A percentile compares a stretch with the other conserved stretches of the same genome.
These are phyloP conservation scores for Phlebiopsis flavidoalba DNA, from an alignment of 768 basidiomycete species.

Conservation along the genomic window DNA sequence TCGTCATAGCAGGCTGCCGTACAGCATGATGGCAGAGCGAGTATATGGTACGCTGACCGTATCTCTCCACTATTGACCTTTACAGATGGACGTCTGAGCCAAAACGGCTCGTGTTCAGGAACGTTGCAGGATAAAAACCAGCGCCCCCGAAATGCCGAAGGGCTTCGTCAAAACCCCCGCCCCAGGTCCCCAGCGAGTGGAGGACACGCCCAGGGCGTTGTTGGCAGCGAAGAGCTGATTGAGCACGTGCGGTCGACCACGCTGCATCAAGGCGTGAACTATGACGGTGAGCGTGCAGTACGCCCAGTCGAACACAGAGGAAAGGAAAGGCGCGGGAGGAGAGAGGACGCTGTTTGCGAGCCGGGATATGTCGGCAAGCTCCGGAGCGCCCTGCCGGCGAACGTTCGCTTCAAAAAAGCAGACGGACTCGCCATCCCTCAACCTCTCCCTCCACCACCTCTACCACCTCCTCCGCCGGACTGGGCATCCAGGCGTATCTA, in stretches of 20 bases:
- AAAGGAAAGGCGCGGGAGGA: background rate
- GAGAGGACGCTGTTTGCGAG: background rate
- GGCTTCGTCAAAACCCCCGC: background rate
- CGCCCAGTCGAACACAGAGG: background rate
- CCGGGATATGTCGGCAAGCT: conserved; percentile 6
- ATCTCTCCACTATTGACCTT: background rate
- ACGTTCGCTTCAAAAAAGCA: conserved; percentile 13
- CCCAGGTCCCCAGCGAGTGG: background rate
- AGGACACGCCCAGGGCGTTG: background rate
- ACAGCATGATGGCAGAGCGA: background rate
- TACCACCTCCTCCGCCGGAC: conserved; percentile 24
- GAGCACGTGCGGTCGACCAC: background rate
- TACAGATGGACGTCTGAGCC: background rate
- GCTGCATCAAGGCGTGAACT: no score
- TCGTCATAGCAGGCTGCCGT: background rate
- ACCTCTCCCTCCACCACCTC: conserved; percentile 22
- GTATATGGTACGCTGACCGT: background rate
- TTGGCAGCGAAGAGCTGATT: background rate
- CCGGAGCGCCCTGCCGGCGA: conserved; percentile 10
- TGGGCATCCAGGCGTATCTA: conserved; percentile 27
- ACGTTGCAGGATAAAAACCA: background rate
- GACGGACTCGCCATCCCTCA: conserved; percentile 10
- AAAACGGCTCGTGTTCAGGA: background rate
- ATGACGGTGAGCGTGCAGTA: background rate
- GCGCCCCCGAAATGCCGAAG: conserved; percentile 1